phyloP scores from a whole-genome alignment of 371 early-diverging fungal genomes.

The Lichtheimia corymbifera region DNA sequence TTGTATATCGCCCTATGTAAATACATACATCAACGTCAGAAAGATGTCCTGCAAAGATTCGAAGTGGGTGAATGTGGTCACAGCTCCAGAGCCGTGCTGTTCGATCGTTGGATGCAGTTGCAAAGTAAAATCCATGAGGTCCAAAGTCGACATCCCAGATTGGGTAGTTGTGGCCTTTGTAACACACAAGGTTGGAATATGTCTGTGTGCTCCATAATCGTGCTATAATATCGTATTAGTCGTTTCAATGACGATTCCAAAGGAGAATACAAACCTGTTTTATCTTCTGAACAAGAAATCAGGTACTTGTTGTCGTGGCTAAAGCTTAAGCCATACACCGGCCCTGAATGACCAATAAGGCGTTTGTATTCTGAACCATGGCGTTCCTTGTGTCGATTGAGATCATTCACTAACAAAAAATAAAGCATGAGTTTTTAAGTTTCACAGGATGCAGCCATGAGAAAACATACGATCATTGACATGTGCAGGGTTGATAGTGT shows the following conservation, averaged over 20 bases:
- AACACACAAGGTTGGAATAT: slow-evolving; percentile 86
- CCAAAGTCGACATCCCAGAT: slow-evolving; percentile 96
- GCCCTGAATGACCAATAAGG: slow-evolving; percentile 96
- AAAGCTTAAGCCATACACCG: slow-evolving; percentile 93
- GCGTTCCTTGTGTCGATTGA: slow-evolving; percentile 53
- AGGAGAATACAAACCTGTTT: slow-evolving; percentile 68
- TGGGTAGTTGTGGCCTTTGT: slow-evolving; percentile 98
- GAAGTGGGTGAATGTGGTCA: slow-evolving; percentile 93
- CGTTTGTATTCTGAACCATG: slow-evolving; percentile 58
- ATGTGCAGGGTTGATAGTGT: slow-evolving; percentile 55
- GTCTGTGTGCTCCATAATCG: slow-evolving; percentile 97
- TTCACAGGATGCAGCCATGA: background rate
- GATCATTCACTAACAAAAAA: slow-evolving; percentile 38
- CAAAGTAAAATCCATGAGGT: slow-evolving; percentile 95
- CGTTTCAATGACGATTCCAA: background rate
- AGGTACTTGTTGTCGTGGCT: slow-evolving; percentile 89
- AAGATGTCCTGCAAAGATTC: slow-evolving; percentile 97
- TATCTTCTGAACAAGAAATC: slow-evolving; percentile 95
- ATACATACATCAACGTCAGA: slow-evolving; percentile 93
- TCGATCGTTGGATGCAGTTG: slow-evolving; percentile 95
- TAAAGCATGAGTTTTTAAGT: background rate
- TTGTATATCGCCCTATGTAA: background rate
- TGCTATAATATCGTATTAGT: slow-evolving; percentile 39
- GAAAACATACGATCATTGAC: slow-evolving; percentile 51
- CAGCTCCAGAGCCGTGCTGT: slow-evolving; percentile 97